phyloP scores from a whole-genome alignment of 140 eudicot genomes.

The Cichorium intybus region DNA sequence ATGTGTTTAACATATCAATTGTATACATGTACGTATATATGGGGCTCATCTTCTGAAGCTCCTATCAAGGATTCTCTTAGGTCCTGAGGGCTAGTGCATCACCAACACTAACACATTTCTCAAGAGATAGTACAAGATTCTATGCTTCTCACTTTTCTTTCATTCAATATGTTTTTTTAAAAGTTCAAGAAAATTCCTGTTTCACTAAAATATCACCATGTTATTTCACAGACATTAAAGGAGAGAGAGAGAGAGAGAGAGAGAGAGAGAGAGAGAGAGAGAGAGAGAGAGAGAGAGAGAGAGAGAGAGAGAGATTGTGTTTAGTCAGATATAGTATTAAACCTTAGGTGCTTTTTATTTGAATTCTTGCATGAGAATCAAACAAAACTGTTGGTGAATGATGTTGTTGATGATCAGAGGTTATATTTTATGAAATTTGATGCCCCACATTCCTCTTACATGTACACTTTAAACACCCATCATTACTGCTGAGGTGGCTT shows the following conservation, averaged over 20 bases:
- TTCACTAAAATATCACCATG: conserved; percentile 25
- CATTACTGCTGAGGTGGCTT: conserved; percentile 51
- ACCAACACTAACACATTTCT: conserved; percentile 39
- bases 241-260: conserved; percentile 8
- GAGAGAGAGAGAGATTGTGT: conserved; percentile 6
- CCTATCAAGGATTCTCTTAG: conserved; percentile 41
- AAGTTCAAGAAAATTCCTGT: conserved; percentile 27
- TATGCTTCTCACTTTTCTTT: conserved; percentile 37
- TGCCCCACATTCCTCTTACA: conserved; percentile 43
- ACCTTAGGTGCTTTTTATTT: conserved; percentile 20
- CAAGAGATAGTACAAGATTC: conserved; percentile 61
- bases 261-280: neutral
- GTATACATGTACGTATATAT: neutral
- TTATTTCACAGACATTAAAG: conserved; percentile 30
- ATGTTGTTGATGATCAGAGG: conserved; percentile 37
- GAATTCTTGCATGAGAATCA: conserved; percentile 47
- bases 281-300: conserved; percentile 3
- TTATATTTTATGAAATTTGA: conserved; percentile 25
- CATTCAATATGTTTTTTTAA: conserved; percentile 37
- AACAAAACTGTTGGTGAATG: conserved; percentile 43
- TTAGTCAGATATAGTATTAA: conserved; percentile 35
- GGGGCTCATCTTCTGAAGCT: conserved; percentile 55
- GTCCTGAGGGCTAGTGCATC: conserved; percentile 41
- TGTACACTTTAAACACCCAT: conserved; percentile 40
- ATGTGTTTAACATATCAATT: neutral